Evolutionary conservation across 208 protist genomes (phyloP).

Genomic region (Leishmania lainsoni): DNA sequence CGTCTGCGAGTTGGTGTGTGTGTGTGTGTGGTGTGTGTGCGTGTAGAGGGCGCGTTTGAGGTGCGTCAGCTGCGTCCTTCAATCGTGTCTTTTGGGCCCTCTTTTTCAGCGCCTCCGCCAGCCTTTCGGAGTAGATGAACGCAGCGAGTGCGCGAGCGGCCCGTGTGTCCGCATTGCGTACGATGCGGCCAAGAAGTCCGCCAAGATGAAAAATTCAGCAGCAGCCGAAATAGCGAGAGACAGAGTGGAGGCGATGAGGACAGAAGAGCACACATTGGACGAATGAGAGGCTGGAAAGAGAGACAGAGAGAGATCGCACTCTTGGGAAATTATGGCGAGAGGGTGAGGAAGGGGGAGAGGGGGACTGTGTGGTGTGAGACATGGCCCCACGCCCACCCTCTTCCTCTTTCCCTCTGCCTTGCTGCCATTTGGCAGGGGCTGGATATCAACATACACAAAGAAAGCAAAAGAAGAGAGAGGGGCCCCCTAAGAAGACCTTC

Average conservation of each 20-base stretch:
- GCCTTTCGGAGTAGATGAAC: no score
- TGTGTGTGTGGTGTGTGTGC: neutral
- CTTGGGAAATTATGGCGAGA: conserved; percentile 13
- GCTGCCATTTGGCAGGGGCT: neutral
- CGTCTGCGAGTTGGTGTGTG: neutral
- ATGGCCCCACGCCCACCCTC: neutral
- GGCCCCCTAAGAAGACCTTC: neutral
- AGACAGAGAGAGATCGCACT: neutral
- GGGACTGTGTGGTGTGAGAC: neutral
- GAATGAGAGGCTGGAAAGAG: neutral
- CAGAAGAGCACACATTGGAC: neutral
- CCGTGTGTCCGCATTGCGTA: no score
- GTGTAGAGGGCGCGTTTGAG: neutral
- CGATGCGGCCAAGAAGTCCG: no score
- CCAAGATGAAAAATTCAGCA: no score
- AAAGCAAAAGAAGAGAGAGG: neutral
- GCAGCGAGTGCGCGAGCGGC: no score
- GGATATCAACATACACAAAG: neutral
- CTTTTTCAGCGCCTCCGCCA: neutral
- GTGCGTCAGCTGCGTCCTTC: conserved; percentile 16
- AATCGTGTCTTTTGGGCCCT: neutral
- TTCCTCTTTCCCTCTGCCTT: conserved; percentile 7
- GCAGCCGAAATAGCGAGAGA: neutral
- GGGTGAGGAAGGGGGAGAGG: neutral
- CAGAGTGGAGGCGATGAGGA: neutral